Base-by-base conservation (phyloP, 2,329 filamentous ascomycete genomes). In the Plectosphaerella cucumerina region DNA sequence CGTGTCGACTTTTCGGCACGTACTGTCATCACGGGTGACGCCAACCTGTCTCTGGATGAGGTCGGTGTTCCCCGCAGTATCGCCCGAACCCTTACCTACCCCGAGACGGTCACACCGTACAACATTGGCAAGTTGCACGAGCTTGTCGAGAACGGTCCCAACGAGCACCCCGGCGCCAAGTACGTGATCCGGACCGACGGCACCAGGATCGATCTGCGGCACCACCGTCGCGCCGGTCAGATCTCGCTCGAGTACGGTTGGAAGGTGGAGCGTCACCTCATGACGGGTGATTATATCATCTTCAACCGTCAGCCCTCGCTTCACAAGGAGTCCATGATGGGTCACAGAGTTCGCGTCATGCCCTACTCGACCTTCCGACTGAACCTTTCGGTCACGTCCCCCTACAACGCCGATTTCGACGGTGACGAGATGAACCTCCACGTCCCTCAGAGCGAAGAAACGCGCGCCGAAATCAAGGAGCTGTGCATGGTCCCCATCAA, bases 281-380 rank as follows among this genome's bases (percentile, higher is more conserved):
- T 96, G 62, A 90, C 96, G 63, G 93, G 93, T 52, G 94, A 99
- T 70, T 95, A 90, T 59, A 97, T 99, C 72, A 92, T 99, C 65
- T 99, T 99, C 84, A 99, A 99, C 70, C 94, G 94, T 79, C 94
- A 99, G 67, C 94, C 94, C 1, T 99, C 94, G 34, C 78, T 99
- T 63, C 94, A 99, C 80, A 99, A 99, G 72, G 94, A 99, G 68
- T 99, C 94, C 54, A 99, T 99, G 94, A 99, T 99, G 95, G 94
- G 90, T 70, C 94, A 99, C 72, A 86, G 90, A 61, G 94, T 99
- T 56, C 87, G 87, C 54, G 94, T 99, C 54, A 97, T 99, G 92
- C 94, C 94, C 3, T 99, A 96, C 70, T 99, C 94, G 6, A 99
- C 94, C 2, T 99, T 99, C 78, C 87, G 94, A 57, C 81, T 99